Evolutionary conservation across 2,329 filamentous ascomycete genomes (phyloP), one percentile per base, ranked within the genome.

Genomic region (Aspergillus clavatus): DNA sequence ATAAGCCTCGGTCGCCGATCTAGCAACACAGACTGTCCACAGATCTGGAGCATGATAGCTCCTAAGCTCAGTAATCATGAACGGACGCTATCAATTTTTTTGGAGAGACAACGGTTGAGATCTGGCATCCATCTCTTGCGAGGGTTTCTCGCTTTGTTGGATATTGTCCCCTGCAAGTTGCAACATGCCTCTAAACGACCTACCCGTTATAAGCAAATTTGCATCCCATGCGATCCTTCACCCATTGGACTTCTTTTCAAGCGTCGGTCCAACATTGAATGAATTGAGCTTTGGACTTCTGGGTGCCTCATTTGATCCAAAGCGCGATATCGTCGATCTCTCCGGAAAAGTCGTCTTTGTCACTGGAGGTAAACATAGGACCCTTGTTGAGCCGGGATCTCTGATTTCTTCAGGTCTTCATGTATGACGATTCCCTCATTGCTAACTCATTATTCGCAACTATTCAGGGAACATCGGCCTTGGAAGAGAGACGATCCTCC

Each of bases 351-450:
- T 77, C 6, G 67, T 78, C 31, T 60, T 78, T 12, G 61, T 79
- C 4, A 79, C 76, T 2, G 77, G 76, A 42, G 76, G 74, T 74
- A 61, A 38, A n/a, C n/a, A n/a, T n/a, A n/a, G n/a, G n/a, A n/a
- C n/a, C n/a, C n/a, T n/a, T n/a, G n/a, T n/a, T n/a, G n/a, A n/a
- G n/a, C n/a, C n/a, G n/a, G n/a, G n/a, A n/a, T n/a, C n/a, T n/a
- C n/a, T n/a, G n/a, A n/a, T n/a, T n/a, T n/a, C n/a, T n/a, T n/a
- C n/a, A n/a, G n/a, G n/a, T n/a, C n/a, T n/a, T n/a, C n/a, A n/a
- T n/a, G n/a, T n/a, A n/a, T n/a, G n/a, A n/a, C n/a, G n/a, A n/a
- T n/a, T n/a, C n/a, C n/a, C n/a, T n/a, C n/a, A n/a, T n/a, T 35
- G 8, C 31, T 21, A 16, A 35, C 18, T 18, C 18, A 7, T 28